Percentiles rank a stretch among this genome's conserved stretches.
Conservation (phyloP, 805 yeast genomes). For the Blastobotrys parvus region DNA sequence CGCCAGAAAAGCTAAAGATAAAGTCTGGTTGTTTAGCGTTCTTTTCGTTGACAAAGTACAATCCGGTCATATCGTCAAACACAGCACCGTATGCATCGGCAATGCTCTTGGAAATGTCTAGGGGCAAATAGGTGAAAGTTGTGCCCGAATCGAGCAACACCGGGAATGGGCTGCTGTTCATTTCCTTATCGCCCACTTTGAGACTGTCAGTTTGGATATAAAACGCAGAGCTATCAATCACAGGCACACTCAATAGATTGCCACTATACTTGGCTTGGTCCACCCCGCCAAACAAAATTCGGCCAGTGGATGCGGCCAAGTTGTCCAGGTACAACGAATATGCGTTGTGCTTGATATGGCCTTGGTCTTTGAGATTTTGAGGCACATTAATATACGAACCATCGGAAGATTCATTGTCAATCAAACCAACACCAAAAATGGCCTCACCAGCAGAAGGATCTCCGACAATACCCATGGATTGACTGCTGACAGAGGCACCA, state of each 20-base stretch:
- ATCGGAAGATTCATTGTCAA: slow-evolving; percentile 25
- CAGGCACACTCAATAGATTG: slow-evolving; percentile 28
- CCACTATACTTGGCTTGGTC: slow-evolving; percentile 37
- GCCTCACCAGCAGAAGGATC: slow-evolving; percentile 10
- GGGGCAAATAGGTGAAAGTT: slow-evolving; percentile 42
- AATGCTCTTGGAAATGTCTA: slow-evolving; percentile 3
- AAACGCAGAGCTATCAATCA: slow-evolving; percentile 18
- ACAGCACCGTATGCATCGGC: slow-evolving; percentile 5
- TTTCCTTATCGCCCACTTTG: slow-evolving; percentile 8
- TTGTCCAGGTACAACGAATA: slow-evolving; percentile 41
- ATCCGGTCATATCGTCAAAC: slow-evolving; percentile 12
- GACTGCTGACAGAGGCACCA: slow-evolving; percentile 55
- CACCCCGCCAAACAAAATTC: slow-evolving; percentile 39
- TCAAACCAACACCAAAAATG: slow-evolving; percentile 31
- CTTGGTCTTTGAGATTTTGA: slow-evolving; percentile 41
- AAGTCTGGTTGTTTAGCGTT: slow-evolving; percentile 6
- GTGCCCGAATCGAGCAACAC: slow-evolving; percentile 54
- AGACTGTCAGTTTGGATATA: slow-evolving; percentile 10
- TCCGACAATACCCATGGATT: slow-evolving; percentile 42
- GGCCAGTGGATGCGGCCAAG: slow-evolving; percentile 27
- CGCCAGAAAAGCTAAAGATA: slow-evolving; percentile 19
- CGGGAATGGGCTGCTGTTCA: slow-evolving; percentile 13
- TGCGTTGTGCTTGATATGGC: slow-evolving; percentile 33
- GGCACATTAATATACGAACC: slow-evolving; percentile 56
- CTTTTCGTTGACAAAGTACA: slow-evolving; percentile 17